These are phyloP conservation scores for Torrubiellomyces zombiae DNA, from an alignment of 2,329 filamentous ascomycete genomes.

Conservation along the genomic window DNA sequence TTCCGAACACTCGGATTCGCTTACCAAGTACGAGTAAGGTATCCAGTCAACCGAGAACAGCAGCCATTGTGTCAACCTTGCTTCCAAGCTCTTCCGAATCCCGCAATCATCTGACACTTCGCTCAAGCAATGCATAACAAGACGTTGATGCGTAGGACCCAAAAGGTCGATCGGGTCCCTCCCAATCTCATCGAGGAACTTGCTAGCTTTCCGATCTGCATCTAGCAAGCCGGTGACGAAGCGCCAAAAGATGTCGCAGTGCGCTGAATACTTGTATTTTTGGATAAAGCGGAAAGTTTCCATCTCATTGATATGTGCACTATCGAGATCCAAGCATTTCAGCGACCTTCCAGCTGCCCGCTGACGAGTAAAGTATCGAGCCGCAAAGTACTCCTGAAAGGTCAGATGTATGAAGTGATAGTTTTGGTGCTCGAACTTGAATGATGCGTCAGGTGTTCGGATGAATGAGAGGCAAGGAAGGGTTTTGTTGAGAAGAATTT, in stretches of 20 bases:
- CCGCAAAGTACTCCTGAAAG: constrained; percentile 25
- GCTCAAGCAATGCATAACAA: constrained; percentile 1
- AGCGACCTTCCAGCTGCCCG: constrained; percentile 10
- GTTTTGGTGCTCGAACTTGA: constrained; percentile 5
- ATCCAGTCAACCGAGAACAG: too few species aligned
- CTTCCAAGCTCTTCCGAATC: constrained; percentile 1
- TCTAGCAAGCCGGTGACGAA: constrained; percentile 22
- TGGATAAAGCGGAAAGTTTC: constrained; percentile 11
- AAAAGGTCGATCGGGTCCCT: constrained; percentile 1
- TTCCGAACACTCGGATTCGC: too few species aligned
- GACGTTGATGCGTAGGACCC: constrained; percentile 1
- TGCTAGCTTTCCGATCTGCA: not conserved
- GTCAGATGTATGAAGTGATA: constrained; percentile 26
- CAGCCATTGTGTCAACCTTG: too few species aligned
- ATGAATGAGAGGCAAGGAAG: constrained; percentile 18
- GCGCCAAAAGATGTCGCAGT: constrained; percentile 24
- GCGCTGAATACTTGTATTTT: constrained; percentile 19
- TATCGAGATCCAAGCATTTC: constrained; percentile 4
- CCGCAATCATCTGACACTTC: not conserved
- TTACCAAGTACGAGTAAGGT: too few species aligned
- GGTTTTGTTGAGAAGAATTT: constrained; percentile 5
- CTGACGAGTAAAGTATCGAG: constrained; percentile 18
- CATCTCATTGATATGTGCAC: too few species aligned
- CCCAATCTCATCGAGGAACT: not conserved
- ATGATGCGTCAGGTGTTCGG: constrained; percentile 13